Evolutionary conservation across 2,329 filamentous ascomycete genomes (phyloP), one percentile per base, ranked within the genome.

Genomic region (Pseudogymnoascus sp.): DNA sequence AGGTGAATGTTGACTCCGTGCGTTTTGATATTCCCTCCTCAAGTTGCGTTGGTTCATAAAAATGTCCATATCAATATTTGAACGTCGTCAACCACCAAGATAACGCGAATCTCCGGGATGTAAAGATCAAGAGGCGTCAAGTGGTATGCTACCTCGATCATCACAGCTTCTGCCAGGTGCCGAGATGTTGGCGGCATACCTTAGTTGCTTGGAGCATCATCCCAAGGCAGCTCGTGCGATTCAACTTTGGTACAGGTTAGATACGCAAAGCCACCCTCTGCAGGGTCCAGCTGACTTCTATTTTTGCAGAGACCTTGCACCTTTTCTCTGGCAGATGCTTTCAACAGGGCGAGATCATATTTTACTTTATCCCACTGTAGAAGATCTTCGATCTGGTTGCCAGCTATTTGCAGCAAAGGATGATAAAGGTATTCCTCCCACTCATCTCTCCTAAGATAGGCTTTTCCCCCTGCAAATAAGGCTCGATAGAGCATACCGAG

Each of bases 201-300:
- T 54, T 3, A 54, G n/a, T 17, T 54, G 31, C 47, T 54, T 3
- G 2, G 4, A 33, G 9, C 47, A 33, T 5, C 36, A 10, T 41
- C 13, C 68, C 67, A 70, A 1, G 69, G 68, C 29, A 68, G 39
- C 31, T 71, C 68, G 26, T 63, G 5, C 2, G 65, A 33, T 17
- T 50, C 61, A 8, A 71, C 47, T 4, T 64, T 61, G 5, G 59
- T 64, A 62, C 69, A 70, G 29, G 67, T 70, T 5, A 71, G 61
- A 47, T 70, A 64, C 11, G 11, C 26, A 37, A 70, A 64, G 2
- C 57, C 64, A 1, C n/a, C 58, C 6, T 65, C 61, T 33, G 65
- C 61, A 10, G 63, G 37, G n/a, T 64, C 29, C 10, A 68, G 58
- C 66, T 67, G 65, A n/a, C 63, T 66, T 11, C 66, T 58, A 29